Evolutionary conservation across 441 rosid genomes (phyloP).

Genomic region (Geranium incanum): DNA sequence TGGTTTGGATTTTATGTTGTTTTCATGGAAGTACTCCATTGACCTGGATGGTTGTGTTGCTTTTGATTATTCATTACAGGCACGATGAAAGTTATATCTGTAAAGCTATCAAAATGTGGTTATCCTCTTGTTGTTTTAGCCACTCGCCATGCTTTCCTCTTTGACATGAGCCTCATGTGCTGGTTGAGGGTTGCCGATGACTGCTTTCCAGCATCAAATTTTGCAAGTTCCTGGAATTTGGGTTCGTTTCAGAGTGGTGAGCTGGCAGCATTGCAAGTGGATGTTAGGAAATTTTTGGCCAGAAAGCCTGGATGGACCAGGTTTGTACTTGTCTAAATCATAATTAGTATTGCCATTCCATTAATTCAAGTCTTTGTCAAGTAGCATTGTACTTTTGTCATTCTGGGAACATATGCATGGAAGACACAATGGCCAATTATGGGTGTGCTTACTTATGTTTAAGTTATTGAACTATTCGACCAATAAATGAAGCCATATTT

Average conservation of each 20-base stretch:
- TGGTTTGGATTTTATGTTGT: not conserved
- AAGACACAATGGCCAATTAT: not conserved
- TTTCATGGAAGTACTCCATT: no score
- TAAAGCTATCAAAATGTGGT: constrained; percentile 82
- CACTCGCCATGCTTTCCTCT: constrained; percentile 92
- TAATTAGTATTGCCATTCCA: not conserved
- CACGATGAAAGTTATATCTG: constrained; percentile 78
- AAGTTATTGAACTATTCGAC: not conserved
- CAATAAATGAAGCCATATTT: no score
- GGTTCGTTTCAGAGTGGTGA: constrained; percentile 81
- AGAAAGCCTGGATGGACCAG: constrained; percentile 99
- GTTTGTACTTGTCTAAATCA: constrained; percentile 32
- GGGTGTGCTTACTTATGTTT: not conserved
- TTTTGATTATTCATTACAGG: constrained; percentile 39
- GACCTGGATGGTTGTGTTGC: no score
- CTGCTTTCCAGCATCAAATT: constrained; percentile 96
- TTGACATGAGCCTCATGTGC: constrained; percentile 78
- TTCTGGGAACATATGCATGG: not conserved
- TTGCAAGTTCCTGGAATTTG: constrained; percentile 83
- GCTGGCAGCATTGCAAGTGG: constrained; percentile 92
- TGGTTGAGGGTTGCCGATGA: constrained; percentile 98
- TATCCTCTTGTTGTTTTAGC: constrained; percentile 89
- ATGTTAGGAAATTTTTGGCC: constrained; percentile 84
- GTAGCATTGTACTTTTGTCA: constrained; percentile 2
- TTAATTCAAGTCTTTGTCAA: not conserved